Evolutionary conservation across 73 alveolate genomes (phyloP), one percentile per base, ranked within the genome.

Genomic region (Symbiodinium natans): DNA sequence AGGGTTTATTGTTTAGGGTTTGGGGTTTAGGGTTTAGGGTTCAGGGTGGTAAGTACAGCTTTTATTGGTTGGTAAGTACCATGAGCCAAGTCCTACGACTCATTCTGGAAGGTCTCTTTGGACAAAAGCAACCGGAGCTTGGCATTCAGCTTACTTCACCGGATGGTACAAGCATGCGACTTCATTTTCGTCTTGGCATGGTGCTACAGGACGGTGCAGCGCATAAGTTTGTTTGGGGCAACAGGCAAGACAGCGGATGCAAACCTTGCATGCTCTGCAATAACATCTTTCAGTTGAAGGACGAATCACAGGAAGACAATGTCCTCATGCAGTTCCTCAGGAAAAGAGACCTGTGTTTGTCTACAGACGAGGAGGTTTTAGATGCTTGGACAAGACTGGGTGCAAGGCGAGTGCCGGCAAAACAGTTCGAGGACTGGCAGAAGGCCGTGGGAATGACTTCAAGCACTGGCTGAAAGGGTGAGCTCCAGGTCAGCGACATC

Each of bases 361-460:
- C 93, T 23, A 33, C 93, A 34, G 83, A 86, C 39, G 63, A 33
- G 27, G 93, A 86, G 11, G 56, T 86, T 11, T 23, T 86, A 1
- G 39, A 25, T 63, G 36, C 83, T 29, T 86, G 93, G 83, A n/a
- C 48, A 6, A 52, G 93, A n/a, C 38, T 48, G 83, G 38, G 31
- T 0, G 31, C 17, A 27, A 1, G 29, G 5, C 25, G 6, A 0
- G 7, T 23, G 39, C 29, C 94, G 3, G 29, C 21, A 56, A 31
- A n/a, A 19, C 83, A 36, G 1, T 56, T 87, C 84, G 41, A 87
- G 40, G 31, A 19, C 63, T 56, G 15, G 15, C 94, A 87, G 94
- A 48, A 87, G n/a, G 94, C 84, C 33, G 93, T 82, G 13, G 93
- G 93, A 41, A 21, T 86, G 93, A 48, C 82, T 17, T 86, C n/a